Evolutionary conservation across 2,329 filamentous ascomycete genomes (phyloP).

Genomic region (Ophiostoma ips): DNA sequence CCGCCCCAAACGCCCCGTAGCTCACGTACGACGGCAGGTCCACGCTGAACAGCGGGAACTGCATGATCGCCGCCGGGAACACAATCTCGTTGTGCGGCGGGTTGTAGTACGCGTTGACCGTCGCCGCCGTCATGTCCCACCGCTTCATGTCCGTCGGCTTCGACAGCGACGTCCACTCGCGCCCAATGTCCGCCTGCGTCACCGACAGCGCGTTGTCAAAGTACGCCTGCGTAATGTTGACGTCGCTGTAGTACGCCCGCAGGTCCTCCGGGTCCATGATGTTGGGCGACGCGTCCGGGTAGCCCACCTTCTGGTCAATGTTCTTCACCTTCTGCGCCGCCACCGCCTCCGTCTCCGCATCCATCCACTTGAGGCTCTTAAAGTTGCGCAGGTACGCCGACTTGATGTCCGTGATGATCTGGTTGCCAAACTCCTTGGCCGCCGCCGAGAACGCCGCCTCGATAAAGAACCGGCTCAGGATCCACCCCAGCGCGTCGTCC

Average conservation of each 20-base stretch:
- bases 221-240: conserved; percentile 36
- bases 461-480: conserved; percentile 56
- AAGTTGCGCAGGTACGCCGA: conserved; percentile 48
- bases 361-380: conserved; percentile 49
- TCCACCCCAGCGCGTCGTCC: conserved; percentile 43
- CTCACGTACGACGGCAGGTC: conserved; percentile 49
- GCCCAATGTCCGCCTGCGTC: conserved; percentile 30
- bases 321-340: conserved; percentile 52
- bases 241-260: conserved; percentile 38
- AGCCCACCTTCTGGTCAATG: conserved; percentile 55
- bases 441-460: conserved; percentile 53
- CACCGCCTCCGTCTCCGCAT: conserved; percentile 41
- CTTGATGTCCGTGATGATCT: conserved; percentile 59
- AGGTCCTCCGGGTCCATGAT: conserved; percentile 44
- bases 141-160: conserved; percentile 45
- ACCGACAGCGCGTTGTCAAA: conserved; percentile 44
- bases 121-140: conserved; percentile 47
- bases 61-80: conserved; percentile 57
- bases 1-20: conserved; percentile 55
- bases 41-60: conserved; percentile 51
- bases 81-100: conserved; percentile 53
- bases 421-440: conserved; percentile 52
- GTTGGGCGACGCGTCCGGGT: conserved; percentile 44
- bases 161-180: conserved; percentile 43
- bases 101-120: conserved; percentile 55